Conservation (phyloP, 257 asterid genomes). For the Henckelia pumila region DNA sequence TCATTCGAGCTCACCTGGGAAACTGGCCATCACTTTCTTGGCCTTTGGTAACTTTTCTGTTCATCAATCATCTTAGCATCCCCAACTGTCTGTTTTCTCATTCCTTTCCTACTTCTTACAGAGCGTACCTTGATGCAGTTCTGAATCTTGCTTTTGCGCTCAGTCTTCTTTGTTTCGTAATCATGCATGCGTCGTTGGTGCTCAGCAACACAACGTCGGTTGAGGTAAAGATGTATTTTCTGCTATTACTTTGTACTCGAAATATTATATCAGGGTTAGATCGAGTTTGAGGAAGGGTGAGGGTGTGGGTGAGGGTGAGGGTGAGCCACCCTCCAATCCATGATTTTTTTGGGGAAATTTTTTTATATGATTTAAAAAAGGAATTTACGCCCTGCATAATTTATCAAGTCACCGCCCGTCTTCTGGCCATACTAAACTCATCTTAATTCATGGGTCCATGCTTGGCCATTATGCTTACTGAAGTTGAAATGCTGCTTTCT, state of each 20-base stretch:
- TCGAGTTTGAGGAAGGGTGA: background rate
- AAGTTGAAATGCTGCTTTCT: background rate
- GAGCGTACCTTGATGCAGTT: constrained; percentile 85
- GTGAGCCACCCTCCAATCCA: background rate
- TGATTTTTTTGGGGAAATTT: too few species aligned
- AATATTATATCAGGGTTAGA: background rate
- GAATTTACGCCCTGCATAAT: too few species aligned
- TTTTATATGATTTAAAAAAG: too few species aligned
- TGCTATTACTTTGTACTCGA: background rate
- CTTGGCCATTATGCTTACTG: background rate
- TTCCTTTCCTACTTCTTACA: constrained; percentile 56
- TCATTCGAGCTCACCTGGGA: constrained; percentile 62
- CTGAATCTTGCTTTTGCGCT: constrained; percentile 77
- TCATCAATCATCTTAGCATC: constrained; percentile 11
- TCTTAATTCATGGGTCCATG: background rate
- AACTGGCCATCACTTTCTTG: constrained; percentile 69
- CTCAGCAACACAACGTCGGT: constrained; percentile 83
- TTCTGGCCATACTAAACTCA: background rate
- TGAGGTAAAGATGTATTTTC: constrained; percentile 47
- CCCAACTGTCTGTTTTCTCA: constrained; percentile 38
- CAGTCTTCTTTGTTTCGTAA: constrained; percentile 82
- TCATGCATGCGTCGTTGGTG: constrained; percentile 66
- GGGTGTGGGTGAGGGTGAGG: background rate
- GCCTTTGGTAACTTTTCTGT: constrained; percentile 63
- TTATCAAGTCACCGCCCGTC: background rate